Conservation (phyloP, 2,329 filamentous ascomycete species). For the Neofusicoccum cordaticola region DNA sequence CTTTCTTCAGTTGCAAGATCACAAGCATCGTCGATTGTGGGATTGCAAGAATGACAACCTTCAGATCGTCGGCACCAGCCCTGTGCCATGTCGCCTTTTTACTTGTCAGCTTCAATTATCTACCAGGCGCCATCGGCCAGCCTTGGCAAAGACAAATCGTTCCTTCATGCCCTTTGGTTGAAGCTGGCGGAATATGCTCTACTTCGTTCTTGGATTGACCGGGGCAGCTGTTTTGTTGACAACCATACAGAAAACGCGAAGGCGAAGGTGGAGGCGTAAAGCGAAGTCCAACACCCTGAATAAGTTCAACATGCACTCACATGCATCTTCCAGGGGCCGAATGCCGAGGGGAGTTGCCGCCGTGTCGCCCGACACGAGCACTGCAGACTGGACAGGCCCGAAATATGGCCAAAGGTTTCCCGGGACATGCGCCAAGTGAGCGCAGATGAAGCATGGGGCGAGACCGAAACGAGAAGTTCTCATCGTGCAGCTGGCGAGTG, state of each 20-base stretch:
- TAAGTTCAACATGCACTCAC: not conserved
- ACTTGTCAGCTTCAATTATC: no score
- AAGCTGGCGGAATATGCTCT: no score
- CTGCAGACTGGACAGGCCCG: not conserved
- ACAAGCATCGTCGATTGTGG: no score
- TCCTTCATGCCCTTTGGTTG: no score
- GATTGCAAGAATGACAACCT: no score
- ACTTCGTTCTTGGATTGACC: not conserved
- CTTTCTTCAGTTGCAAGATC: no score
- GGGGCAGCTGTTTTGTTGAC: not conserved
- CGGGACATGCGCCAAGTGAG: not conserved
- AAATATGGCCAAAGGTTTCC: constrained; percentile 1
- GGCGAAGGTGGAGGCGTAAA: not conserved
- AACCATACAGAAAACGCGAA: not conserved
- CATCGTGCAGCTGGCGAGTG: not conserved
- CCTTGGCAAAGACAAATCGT: no score
- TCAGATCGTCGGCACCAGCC: no score
- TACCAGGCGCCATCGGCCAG: no score
- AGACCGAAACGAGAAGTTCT: not conserved
- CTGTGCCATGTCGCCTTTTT: no score
- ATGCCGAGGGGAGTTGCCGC: not conserved
- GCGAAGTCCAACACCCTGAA: not conserved
- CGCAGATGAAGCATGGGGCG: not conserved
- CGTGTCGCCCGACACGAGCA: not conserved
- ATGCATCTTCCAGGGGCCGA: not conserved